Conservation (phyloP, 768 basidiomycete species). For the Suillus clintonianus region DNA sequence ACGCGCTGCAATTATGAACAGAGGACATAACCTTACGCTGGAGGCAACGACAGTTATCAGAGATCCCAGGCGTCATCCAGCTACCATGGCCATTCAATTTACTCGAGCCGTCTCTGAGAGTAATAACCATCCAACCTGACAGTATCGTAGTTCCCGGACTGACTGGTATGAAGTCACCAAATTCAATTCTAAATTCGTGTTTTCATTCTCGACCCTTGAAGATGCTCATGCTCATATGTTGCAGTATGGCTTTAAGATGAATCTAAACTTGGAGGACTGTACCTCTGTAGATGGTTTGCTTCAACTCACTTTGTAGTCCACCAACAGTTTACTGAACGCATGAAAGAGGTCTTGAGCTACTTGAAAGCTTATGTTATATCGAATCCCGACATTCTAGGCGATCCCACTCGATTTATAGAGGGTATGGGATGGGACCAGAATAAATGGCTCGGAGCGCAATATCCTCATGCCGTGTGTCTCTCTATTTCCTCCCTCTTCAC, state of each 20-base stretch:
- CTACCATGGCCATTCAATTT: conserved; percentile 25
- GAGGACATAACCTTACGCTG: conserved; percentile 28
- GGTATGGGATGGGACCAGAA: conserved; percentile 97
- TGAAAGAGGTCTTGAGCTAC: conserved; percentile 60
- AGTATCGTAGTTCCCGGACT: conserved; percentile 72
- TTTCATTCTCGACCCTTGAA: conserved; percentile 22
- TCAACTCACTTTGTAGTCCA: background rate
- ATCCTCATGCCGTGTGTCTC: conserved; percentile 68
- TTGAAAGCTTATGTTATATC: conserved; percentile 59
- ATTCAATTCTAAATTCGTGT: background rate
- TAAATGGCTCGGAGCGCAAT: conserved; percentile 60
- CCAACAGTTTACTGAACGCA: background rate
- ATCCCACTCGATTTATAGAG: conserved; percentile 68
- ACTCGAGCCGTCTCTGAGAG: conserved; percentile 19
- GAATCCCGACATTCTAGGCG: conserved; percentile 55
- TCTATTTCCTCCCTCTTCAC: background rate
- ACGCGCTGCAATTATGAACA: conserved; percentile 16
- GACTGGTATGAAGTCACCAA: conserved; percentile 46
- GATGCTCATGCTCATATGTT: conserved; percentile 84
- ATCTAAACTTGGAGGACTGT: conserved; percentile 63
- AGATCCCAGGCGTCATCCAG: conserved; percentile 9
- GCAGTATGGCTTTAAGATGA: conserved; percentile 64
- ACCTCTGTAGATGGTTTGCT: conserved; percentile 57
- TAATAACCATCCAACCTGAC: conserved; percentile 29
- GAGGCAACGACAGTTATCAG: conserved; percentile 7